A percentile compares a stretch with the other conserved stretches of the same genome.
Evolutionary conservation across 768 basidiomycete species (phyloP).

Genomic region (Podaxis sp.): DNA sequence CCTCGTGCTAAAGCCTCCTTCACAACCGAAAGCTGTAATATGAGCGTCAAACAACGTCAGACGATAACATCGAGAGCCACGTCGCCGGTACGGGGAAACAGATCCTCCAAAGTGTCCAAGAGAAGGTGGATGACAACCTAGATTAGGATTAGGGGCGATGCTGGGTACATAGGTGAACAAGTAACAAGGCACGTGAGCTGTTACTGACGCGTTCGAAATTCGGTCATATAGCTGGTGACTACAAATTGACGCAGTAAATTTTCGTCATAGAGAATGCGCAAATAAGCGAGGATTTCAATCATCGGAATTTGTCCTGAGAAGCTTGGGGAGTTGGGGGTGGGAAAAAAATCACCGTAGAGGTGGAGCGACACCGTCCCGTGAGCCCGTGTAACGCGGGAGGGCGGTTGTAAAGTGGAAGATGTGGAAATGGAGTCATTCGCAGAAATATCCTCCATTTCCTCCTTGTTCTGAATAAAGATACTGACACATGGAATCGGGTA

Average conservation of each 20-base stretch:
- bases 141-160: not conserved
- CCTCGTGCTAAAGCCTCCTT: not conserved
- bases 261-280: not conserved
- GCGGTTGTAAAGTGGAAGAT: slow-evolving; percentile 8
- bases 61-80: not conserved
- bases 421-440: not conserved
- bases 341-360: not conserved
- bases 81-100: not conserved
- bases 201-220: not conserved
- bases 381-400: slow-evolving; percentile 6
- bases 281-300: not conserved
- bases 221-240: not conserved
- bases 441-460: not conserved
- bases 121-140: not conserved
- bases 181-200: not conserved
- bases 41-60: not conserved
- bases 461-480: slow-evolving; percentile 3
- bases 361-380: slow-evolving; percentile 2
- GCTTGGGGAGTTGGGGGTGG: not conserved
- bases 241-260: not conserved
- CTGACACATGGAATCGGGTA: slow-evolving; percentile 1
- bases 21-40: not conserved
- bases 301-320: not conserved
- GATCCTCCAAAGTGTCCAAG: not conserved
- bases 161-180: not conserved